Conservation (phyloP, 2,329 filamentous ascomycete genomes). For the Gnomoniopsis sp. region DNA sequence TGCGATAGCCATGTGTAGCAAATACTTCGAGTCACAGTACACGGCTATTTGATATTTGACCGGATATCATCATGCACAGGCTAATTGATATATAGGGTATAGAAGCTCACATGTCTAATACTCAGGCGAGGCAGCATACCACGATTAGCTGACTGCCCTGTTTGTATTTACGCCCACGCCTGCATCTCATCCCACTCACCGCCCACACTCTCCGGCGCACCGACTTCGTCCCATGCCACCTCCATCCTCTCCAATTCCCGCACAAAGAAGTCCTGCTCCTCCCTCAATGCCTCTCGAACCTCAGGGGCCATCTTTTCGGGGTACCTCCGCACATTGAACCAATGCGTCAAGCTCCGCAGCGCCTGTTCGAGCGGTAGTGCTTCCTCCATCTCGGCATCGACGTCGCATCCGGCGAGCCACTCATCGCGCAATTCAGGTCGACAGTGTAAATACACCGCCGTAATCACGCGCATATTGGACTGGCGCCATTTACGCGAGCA, state of each 20-base stretch:
- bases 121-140: background rate
- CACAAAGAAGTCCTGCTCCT: constrained; percentile 77
- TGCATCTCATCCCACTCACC: constrained; percentile 24
- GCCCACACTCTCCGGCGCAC: constrained; percentile 26
- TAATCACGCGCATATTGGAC: constrained; percentile 98
- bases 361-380: constrained; percentile 90
- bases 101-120: too few relatives aligned
- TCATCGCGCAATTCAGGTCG: constrained; percentile 90
- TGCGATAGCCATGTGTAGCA: too few relatives aligned
- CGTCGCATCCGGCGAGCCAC: constrained; percentile 86
- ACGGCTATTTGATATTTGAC: too few relatives aligned
- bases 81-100: too few relatives aligned
- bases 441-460: constrained; percentile 91
- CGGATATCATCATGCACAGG: too few relatives aligned
- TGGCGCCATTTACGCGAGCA: constrained; percentile 98
- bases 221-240: constrained; percentile 43
- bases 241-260: constrained; percentile 74
- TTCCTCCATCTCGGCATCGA: constrained; percentile 92
- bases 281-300: constrained; percentile 56
- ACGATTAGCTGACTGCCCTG: background rate
- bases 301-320: constrained; percentile 70
- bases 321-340: constrained; percentile 84
- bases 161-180: constrained; percentile 10
- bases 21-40: too few relatives aligned
- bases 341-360: constrained; percentile 83